Percentiles rank a stretch among this genome's conserved stretches.
phyloP scores from a whole-genome alignment of 176 grass and related monocot species.

The Tillandsia leiboldiana region DNA sequence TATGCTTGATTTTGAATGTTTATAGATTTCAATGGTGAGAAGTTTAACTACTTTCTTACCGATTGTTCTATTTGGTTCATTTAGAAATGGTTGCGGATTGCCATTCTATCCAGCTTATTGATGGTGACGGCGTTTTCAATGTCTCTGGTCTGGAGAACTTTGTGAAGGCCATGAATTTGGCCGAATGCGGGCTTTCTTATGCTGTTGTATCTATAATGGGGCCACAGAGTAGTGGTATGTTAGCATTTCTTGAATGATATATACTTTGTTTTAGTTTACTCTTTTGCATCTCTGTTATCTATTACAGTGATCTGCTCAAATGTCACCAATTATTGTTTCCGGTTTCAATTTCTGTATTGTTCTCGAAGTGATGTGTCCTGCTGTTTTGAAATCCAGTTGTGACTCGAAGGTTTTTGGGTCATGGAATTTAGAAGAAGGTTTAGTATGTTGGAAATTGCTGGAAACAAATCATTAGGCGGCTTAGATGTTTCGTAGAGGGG shows the following conservation, averaged over 20 bases:
- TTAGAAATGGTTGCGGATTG: constrained; percentile 63
- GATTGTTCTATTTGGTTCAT: not conserved
- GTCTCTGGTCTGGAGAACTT: constrained; percentile 57
- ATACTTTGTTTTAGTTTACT: not conserved
- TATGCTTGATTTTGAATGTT: no score
- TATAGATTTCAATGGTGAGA: no score
- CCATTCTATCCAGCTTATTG: constrained; percentile 70
- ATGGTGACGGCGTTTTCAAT: constrained; percentile 85
- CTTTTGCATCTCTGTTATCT: constrained; percentile 4
- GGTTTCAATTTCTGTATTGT: not conserved
- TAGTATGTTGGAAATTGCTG: not conserved
- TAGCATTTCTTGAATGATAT: not conserved
- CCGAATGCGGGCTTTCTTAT: constrained; percentile 81
- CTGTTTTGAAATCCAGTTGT: not conserved
- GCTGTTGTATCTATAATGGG: constrained; percentile 99
- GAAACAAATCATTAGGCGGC: not conserved
- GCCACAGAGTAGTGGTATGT: constrained; percentile 95
- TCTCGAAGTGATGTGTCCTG: not conserved
- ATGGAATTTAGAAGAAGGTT: not conserved
- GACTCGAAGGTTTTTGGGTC: not conserved
- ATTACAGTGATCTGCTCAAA: not conserved
- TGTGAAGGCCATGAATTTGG: constrained; percentile 65
- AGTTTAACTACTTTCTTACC: not conserved
- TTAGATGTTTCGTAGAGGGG: not conserved
- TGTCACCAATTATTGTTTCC: not conserved